Base-by-base conservation (phyloP, 225 moss, liverwort and hornwort species). In the Bryum argenteum region DNA sequence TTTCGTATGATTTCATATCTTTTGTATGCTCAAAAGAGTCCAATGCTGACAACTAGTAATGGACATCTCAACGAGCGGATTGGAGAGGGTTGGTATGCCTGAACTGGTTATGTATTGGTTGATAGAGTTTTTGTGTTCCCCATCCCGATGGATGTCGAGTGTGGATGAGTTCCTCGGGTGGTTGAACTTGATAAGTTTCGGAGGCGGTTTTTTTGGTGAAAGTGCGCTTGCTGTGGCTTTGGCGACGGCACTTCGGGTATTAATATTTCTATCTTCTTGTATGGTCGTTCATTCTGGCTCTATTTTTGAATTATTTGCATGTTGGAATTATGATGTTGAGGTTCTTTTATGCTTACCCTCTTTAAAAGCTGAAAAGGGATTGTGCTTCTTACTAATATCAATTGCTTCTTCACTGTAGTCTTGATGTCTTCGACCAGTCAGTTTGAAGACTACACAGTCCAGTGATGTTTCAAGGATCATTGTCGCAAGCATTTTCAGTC, bases 121-220 rank as follows among this genome's bases (percentile, higher is more conserved):
- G 74, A 69, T 72, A 95, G 95, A 74, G 69, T 82, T 75, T 44
- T 71, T 94, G 72, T 74, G 88, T 66, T 90, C 89, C 75, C 85
- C 82, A 82, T 88, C 86, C 61, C 94, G 90, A 73, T 97, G 97
- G 97, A 97, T 94, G 22, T 88, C 94, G 73, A 97, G 76, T 78
- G 56, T 88, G 79, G 94, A 97, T 47, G 73, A 87, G n/a, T 97
- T 90, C 78, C 81, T 89, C 66, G 86, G 77, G 11, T 97, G 97
- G 97, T 89, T 97, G 55, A 85, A 84, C 58, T 80, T 83, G 22
- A 85, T 97, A 57, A 70, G 39, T 45, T 97, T 97, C 69, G 78
- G 59, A 48, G 97, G 97, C 48, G 94, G 92, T 75, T 91, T 94
- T 20, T 97, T 88, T 65, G 73, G 87, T 74, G 94, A 97, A 67